Percentiles rank a stretch among this genome's conserved stretches.
Conservation (phyloP, 352 stramenopile genomes). For the Pythium insidiosum region DNA sequence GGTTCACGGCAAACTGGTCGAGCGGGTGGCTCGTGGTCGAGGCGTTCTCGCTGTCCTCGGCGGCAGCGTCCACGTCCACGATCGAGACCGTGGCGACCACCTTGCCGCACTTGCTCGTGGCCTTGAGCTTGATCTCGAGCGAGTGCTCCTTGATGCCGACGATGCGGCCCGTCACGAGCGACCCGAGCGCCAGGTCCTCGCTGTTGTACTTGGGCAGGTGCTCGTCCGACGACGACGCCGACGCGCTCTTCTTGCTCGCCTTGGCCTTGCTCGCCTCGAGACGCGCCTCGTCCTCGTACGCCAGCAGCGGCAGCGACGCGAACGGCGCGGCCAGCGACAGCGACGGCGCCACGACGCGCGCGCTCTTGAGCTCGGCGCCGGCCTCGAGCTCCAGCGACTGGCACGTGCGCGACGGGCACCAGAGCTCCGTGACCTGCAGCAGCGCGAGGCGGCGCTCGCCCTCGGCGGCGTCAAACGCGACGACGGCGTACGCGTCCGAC, state of each 20-base stretch:
- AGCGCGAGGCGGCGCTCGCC: conserved; percentile 36
- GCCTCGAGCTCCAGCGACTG: conserved; percentile 46
- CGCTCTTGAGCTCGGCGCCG: conserved; percentile 19
- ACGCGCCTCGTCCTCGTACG: conserved; percentile 41
- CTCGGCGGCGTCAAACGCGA: conserved; percentile 44
- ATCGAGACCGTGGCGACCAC: conserved; percentile 72
- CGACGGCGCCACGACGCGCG: conserved; percentile 34
- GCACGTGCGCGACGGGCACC: conserved; percentile 55
- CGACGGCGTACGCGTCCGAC: conserved; percentile 52
- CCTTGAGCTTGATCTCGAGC: conserved; percentile 82
- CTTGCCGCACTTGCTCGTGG: conserved; percentile 65
- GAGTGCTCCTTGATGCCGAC: conserved; percentile 67
- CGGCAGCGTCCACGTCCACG: conserved; percentile 64
- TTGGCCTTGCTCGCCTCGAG: conserved; percentile 26
- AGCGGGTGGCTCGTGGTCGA: conserved; percentile 81
- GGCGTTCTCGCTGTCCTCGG: conserved; percentile 17
- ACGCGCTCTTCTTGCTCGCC: conserved; percentile 18
- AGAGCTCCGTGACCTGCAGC: conserved; percentile 71
- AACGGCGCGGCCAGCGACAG: conserved; percentile 48
- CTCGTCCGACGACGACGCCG: conserved; percentile 18
- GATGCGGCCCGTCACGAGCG: conserved; percentile 62
- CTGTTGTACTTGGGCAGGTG: conserved; percentile 66
- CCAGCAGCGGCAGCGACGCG: conserved; percentile 57
- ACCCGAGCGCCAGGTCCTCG: conserved; percentile 53
- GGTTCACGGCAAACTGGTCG: conserved; percentile 71